Conservation (phyloP, 176 grass and related monocot genomes). For the Pharus latifolius region DNA sequence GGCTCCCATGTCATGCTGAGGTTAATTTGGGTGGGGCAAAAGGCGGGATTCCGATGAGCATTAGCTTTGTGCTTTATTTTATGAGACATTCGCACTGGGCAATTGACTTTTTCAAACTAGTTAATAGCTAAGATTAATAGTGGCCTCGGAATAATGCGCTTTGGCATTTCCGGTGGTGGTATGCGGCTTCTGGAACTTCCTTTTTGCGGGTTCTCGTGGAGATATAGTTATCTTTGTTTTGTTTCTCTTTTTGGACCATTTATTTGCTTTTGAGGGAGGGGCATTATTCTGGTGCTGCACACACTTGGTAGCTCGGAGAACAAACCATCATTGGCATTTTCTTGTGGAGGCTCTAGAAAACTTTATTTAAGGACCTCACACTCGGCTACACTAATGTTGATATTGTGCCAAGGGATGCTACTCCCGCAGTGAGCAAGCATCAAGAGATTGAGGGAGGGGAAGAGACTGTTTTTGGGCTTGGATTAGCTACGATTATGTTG, state of each 20-base stretch:
- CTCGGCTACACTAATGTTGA: constrained; percentile 5
- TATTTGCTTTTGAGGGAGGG: constrained; percentile 26
- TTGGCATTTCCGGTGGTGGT: constrained; percentile 42
- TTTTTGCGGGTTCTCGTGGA: constrained; percentile 16
- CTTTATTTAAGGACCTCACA: constrained; percentile 31
- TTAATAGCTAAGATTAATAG: no score
- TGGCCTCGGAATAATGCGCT: constrained; percentile 42
- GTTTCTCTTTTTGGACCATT: constrained; percentile 31
- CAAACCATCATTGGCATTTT: constrained; percentile 31
- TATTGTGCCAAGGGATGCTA: background rate
- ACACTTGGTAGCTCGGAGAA: constrained; percentile 25
- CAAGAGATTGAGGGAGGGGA: background rate
- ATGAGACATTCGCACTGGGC: constrained; percentile 14
- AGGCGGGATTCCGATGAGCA: constrained; percentile 48
- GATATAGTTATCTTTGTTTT: constrained; percentile 30
- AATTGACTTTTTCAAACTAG: no score
- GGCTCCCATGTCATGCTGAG: constrained; percentile 13
- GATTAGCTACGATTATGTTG: background rate
- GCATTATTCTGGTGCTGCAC: constrained; percentile 51
- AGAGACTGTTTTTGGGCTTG: background rate
- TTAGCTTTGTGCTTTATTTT: constrained; percentile 31
- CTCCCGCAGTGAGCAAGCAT: background rate
- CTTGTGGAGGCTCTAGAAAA: constrained; percentile 5
- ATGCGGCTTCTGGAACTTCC: constrained; percentile 30
- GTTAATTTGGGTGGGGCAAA: constrained; percentile 17